Evolutionary conservation across 768 basidiomycete species (phyloP), one percentile per base, ranked within the genome.

Genomic region (Cyclocybe aegerita): DNA sequence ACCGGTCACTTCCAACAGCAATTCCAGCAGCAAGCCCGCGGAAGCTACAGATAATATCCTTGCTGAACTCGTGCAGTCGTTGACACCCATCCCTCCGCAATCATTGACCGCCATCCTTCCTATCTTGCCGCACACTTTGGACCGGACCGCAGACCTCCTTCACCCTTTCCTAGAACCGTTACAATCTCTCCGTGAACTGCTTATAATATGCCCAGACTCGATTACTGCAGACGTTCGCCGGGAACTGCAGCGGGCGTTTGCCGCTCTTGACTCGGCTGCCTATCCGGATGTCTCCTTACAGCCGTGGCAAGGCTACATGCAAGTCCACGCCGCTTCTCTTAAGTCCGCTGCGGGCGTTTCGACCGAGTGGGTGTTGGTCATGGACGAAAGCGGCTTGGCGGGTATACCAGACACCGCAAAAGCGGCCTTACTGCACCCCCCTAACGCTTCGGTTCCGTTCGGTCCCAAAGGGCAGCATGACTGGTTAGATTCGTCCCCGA

Each of bases 101-200:
- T 75, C 76, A 11, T 57, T 82, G 48, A 77, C 77, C 10, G 78
- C 69, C 9, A 57, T 85, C 35, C 61, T 85, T 3, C 80, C 82
- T 10, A 69, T 85, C 43, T 64, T 70, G 4, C 30, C 57, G 2
- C 44, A 49, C 4, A 73, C 78, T 3, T 43, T 80, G 1, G 30
- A 59, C 3, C 39, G 43, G 23, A 61, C 80, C 35, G 65, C 65
- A 38, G 43, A 54, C 0, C 63, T 70, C 5, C 66, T 85, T 9
- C 56, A 53, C 2, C 66, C 73, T 5, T 65, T 85, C 39, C 64
- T 79, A 8, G 59, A 60, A 9, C 57, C 67, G 3, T 60, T 73
- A 5, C 52, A 53, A 17, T 56, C 64, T 35, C 52, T 84, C 3
- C 63, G 63, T 9, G 77, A 82, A 59, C 63, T 85, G 33, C 57